Evolutionary conservation across 1,139 yeast genomes (phyloP), one percentile per base, ranked within the genome.

Genomic region (Geotrichum siamense): DNA sequence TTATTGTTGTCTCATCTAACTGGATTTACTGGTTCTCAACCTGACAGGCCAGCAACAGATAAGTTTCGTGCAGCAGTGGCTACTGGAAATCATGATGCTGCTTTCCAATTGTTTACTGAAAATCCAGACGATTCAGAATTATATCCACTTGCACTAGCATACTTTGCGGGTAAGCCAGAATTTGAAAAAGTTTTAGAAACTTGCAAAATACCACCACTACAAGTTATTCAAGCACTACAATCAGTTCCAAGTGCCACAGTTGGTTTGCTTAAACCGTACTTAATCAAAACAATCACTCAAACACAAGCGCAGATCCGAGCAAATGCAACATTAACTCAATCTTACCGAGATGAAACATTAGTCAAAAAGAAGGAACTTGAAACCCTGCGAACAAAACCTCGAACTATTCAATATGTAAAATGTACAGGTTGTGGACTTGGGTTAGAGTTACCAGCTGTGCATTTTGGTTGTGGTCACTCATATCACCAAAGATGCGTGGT

Each of bases 381-480:
- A 1, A 76, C 74, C 38, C 62, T 83, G 35, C 55, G 69, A 3
- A 58, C 69, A 1, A 76, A 76, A 37, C 79, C 89, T 1, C 72
- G 76, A 30, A 71, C 79, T 5, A 69, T 87, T 2, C 89, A 83
- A 55, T 77, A 80, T 51, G 72, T 80, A 20, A 72, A 71, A 40
- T 93, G 98, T 60, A 69, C 79, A 16, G 72, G 79, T 5, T 93
- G 98, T 59, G 70, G 76, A 13, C 69, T 75, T 42, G 71, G 76
- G 21, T 65, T 91, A 26, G 94, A 86, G 48, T 71, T 81, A 44
- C 97, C 97, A 0, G 74, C 82, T 6, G 75, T 84, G 1, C 94
- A 85, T 56, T 93, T 89, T 67, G 77, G 79, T 50, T 91, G 98
- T 65, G 75, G 75, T 43, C 98, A 91, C 57, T 79, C 94, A 2